Base-by-base conservation (phyloP, 352 stramenopile species). In the Nothophytophthora sp. region DNA sequence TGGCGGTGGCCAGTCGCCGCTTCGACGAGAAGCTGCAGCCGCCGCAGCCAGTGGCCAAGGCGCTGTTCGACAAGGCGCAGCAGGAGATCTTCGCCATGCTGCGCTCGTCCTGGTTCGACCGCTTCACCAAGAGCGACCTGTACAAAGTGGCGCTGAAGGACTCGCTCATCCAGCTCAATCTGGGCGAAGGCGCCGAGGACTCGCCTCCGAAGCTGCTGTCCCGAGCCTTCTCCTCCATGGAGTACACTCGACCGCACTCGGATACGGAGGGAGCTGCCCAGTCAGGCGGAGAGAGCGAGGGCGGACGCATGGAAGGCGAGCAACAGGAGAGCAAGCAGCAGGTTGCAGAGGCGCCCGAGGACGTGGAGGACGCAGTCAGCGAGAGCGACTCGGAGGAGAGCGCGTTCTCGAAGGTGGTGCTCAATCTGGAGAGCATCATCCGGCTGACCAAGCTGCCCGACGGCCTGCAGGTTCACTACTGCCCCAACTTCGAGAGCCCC, bases 371-470 rank as follows among this genome's bases (percentile, higher is more conserved):
- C 41, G 60, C 43, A 7, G 67, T 66, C 12, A 76, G 60, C 29
- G 66, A 67, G 15, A 65, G 42, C 20, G 70, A 55, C 32, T 81
- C 61, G 6, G 73, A 86, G 22, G 70, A 81, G 20, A 77, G 51
- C n/a, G n/a, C 71, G 6, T 86, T 86, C 32, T 67, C 71, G 0
- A 84, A 88, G 41, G 66, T 91, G 30, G 59, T 76, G 10, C 57
- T 94, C 5, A 83, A 94, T 60, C 52, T 94, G 4, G 83, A 94
- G 43, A 92, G 81, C 37, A 94, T 94, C 50, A 90, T 94, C 36
- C 79, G 83, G 10, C 64, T 91, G 23, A 94, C 81, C 4, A 89
- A 88, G 28, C 62, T 94, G 0, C 83, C 83, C 4, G 70, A 90
- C 24, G 83, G 83, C 3, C 63, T 94, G 0, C 83, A 94, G 62